Evolutionary conservation across 306 rosid genomes (phyloP), one percentile per base, ranked within the genome.

Genomic region (Corylus americana): DNA sequence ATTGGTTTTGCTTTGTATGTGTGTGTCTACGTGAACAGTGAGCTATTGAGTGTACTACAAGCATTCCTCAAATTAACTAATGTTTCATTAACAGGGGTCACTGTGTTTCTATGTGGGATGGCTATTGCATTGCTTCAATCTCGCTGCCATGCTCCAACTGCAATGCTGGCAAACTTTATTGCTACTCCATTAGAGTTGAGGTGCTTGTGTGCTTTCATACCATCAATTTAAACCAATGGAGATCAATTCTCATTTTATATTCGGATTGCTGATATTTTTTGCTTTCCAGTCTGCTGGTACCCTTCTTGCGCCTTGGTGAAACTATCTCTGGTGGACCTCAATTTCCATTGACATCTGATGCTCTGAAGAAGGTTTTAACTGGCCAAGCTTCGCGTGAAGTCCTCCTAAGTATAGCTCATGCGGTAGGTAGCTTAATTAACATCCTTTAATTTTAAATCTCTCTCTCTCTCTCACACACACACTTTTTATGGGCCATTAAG

Each of bases 291-390:
- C 75, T 95, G 80, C 78, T 95, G 75, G 89, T 95, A 73, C 97
- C 99, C 25, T 95, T 91, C 89, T 80, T 95, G 86, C 98, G 98
- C 81, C 78, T 95, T 20, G 99, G 99, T 77, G 98, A 95, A 91
- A 42, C 82, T 62, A 71, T 93, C 83, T 31, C 89, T 8, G 97
- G 96, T 17, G 90, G 98, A 49, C 80, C 88, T 78, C 96, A 93
- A 89, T 95, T 95, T 83, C 88, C 93, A 35, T 86, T 95, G 78
- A 86, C 97, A 75, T 79, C 97, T 73, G 98, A 93, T 86, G 99
- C 96, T 77, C 80, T 93, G 66, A 90, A 87, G 92, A 93, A 91
- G 80, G 87, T 93, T 81, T 73, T 95, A 45, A 95, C 94, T 0
- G 97, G 97, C 35, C 85, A 90, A 80, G 99, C 99, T 71, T 95